phyloP scores from a whole-genome alignment of 2,329 filamentous ascomycete genomes.

The Fusarium duplospermum region DNA sequence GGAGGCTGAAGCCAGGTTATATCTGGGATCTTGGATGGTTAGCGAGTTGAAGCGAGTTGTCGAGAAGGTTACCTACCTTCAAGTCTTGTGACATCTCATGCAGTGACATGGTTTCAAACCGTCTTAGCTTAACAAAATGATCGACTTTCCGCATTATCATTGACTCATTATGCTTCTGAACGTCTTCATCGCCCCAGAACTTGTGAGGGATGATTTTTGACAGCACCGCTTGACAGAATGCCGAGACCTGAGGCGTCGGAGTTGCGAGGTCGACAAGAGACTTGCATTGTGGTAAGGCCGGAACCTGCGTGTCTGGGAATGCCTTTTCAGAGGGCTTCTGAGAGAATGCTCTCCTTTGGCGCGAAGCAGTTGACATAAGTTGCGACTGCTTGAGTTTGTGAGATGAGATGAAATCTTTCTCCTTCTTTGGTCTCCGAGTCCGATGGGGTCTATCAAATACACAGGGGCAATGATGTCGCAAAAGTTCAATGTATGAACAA shows the following conservation, averaged over 20 bases:
- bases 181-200: slow-evolving; percentile 76
- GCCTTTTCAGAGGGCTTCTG: slow-evolving; percentile 18
- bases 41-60: not conserved
- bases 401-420: slow-evolving; percentile 6
- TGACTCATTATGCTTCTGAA: slow-evolving; percentile 68
- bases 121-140: slow-evolving; percentile 79
- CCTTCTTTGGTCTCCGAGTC: slow-evolving; percentile 6
- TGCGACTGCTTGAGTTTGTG: slow-evolving; percentile 12
- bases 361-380: not conserved
- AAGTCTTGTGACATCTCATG: slow-evolving; percentile 82
- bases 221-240: slow-evolving; percentile 85
- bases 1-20: slow-evolving; percentile 79
- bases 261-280: slow-evolving; percentile 76
- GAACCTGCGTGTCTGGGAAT: slow-evolving; percentile 7
- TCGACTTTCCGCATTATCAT: slow-evolving; percentile 77
- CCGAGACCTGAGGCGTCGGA: slow-evolving; percentile 76
- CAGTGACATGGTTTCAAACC: slow-evolving; percentile 83
- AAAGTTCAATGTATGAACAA: slow-evolving; percentile 83
- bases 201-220: slow-evolving; percentile 76
- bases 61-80: slow-evolving; percentile 64
- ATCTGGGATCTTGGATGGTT: slow-evolving; percentile 65
- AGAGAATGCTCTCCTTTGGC: slow-evolving; percentile 22
- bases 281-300: slow-evolving; percentile 32
- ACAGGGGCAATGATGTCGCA: slow-evolving; percentile 83
- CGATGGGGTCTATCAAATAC: slow-evolving; percentile 39